phyloP scores from a whole-genome alignment of 345 rosid species.

The Camelina laxa region DNA sequence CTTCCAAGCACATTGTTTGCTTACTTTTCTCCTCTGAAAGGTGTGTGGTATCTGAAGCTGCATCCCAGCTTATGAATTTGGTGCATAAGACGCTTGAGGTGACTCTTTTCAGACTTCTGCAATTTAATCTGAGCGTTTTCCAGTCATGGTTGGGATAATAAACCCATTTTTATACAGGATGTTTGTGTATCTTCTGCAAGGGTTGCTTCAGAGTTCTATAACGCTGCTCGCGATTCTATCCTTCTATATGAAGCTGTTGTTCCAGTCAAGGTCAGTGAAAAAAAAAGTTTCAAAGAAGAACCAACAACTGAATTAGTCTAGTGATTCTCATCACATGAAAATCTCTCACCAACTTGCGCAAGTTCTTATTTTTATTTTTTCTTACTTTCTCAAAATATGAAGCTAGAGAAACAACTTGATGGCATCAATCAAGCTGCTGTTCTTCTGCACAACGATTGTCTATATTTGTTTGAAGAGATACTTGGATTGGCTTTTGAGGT shows the following conservation, averaged over 20 bases:
- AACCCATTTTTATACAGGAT: slow-evolving; percentile 59
- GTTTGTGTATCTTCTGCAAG: slow-evolving; percentile 83
- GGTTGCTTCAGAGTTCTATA: slow-evolving; percentile 84
- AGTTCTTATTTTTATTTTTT: slow-evolving; percentile 34
- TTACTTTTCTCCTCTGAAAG: slow-evolving; percentile 79
- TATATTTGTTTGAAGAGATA: slow-evolving; percentile 84
- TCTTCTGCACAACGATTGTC: slow-evolving; percentile 93
- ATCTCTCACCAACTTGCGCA: slow-evolving; percentile 1
- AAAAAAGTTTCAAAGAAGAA: slow-evolving; percentile 3
- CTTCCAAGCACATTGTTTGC: slow-evolving; percentile 62
- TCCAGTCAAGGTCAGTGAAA: slow-evolving; percentile 88
- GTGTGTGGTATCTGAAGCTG: slow-evolving; percentile 84
- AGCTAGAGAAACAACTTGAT: slow-evolving; percentile 95
- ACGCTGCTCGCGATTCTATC: slow-evolving; percentile 82
- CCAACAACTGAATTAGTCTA: slow-evolving; percentile 8
- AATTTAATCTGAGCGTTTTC: slow-evolving; percentile 22
- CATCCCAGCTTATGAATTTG: slow-evolving; percentile 78
- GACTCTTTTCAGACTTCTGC: slow-evolving; percentile 24
- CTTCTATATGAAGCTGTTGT: slow-evolving; percentile 90
- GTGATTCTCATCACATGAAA: slow-evolving; percentile 13
- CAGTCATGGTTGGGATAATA: slow-evolving; percentile 27
- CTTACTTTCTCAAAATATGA: slow-evolving; percentile 54
- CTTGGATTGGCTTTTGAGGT: slow-evolving; percentile 96
- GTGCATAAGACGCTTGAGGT: slow-evolving; percentile 88
- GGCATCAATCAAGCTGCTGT: slow-evolving; percentile 88